phyloP scores from a whole-genome alignment of 208 protist genomes.

The Acanthamoeba divionensis region DNA sequence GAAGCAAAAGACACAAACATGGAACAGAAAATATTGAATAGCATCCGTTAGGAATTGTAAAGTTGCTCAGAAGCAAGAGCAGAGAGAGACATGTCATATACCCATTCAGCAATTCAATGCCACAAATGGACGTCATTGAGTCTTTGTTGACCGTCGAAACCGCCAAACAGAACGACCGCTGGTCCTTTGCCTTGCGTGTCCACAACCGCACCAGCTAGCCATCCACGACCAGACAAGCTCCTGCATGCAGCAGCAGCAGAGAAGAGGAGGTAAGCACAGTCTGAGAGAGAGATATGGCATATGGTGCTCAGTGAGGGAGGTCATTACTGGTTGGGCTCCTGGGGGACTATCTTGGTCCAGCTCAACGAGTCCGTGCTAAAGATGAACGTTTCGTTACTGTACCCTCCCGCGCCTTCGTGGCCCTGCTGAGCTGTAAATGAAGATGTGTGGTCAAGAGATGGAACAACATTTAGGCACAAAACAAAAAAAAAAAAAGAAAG shows the following conservation, averaged over 20 bases:
- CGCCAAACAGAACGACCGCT: not conserved
- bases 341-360: not conserved
- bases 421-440: not conserved
- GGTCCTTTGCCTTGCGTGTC: too few species aligned
- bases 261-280: not conserved
- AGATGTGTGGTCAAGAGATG: not conserved
- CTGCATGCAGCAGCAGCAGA: not conserved
- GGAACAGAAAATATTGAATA: too few species aligned
- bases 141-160: not conserved
- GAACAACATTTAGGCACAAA: not conserved
- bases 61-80: too few species aligned
- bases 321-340: not conserved
- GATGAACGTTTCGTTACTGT: conserved; percentile 8
- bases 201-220: not conserved
- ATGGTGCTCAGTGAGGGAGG: not conserved
- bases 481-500: not conserved
- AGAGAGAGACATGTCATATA: too few species aligned
- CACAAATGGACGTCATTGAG: not conserved
- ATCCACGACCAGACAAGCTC: not conserved
- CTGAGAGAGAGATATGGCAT: too few species aligned
- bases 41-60: too few species aligned
- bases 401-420: not conserved
- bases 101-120: too few species aligned
- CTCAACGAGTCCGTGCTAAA: not conserved
- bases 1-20: too few species aligned